These are phyloP conservation scores for Phaeosphaeria sp. DNA, from an alignment of 2,329 filamentous ascomycete genomes.

Conservation along the genomic window DNA sequence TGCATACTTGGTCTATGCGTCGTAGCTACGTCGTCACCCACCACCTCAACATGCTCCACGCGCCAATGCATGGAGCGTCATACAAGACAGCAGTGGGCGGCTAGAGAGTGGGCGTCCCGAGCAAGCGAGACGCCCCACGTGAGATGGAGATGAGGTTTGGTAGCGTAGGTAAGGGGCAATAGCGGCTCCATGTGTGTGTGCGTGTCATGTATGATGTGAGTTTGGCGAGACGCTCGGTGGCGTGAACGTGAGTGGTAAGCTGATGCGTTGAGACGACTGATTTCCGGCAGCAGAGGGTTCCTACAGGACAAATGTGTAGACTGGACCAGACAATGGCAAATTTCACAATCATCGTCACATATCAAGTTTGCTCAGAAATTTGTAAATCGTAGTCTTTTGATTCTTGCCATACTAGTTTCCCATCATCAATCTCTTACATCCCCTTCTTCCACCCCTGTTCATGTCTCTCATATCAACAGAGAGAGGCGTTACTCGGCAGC, in stretches of 20 bases:
- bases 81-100: not conserved
- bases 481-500: slow-evolving; percentile 5
- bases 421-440: slow-evolving; percentile 4
- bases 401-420: not conserved
- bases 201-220: slow-evolving; percentile 1
- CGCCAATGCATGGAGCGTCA: not conserved
- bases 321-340: not conserved
- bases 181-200: not conserved
- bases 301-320: no score
- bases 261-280: no score
- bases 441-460: not conserved
- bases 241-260: no score
- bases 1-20: not conserved
- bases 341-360: not conserved
- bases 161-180: not conserved
- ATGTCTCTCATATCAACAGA: slow-evolving; percentile 2
- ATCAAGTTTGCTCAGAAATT: not conserved
- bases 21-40: no score
- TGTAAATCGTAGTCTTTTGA: slow-evolving; percentile 2
- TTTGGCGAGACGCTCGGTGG: slow-evolving; percentile 7
- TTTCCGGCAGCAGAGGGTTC: no score
- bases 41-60: not conserved
- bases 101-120: not conserved
- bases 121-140: not conserved
- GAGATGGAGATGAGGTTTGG: not conserved